Evolutionary conservation across 2,329 filamentous ascomycete genomes (phyloP), one percentile per base, ranked within the genome.

Genomic region (Alternaria alternata): DNA sequence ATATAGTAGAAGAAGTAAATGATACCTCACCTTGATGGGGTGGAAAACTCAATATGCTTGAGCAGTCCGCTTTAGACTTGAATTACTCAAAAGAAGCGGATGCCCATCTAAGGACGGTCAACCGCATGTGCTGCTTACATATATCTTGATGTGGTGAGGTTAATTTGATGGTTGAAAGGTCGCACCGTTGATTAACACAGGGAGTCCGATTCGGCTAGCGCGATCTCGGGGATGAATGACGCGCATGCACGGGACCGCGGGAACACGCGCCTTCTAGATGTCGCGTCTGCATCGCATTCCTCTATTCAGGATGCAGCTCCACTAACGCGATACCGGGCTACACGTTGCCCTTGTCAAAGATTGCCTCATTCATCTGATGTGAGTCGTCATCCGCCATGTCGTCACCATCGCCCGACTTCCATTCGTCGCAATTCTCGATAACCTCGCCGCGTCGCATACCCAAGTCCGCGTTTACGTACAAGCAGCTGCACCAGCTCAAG

Each of bases 381-480:
- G 24, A 52, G 26, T 18, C 18, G 18, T 38, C 38, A 54, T 22
- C 28, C 51, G 65, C 26, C 12, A 81, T 81, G 80, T 85, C 83
- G 49, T 85, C 84, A 11, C 81, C 83, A 14, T 80, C 80, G 53
- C 78, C 79, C 8, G 84, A 82, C 57, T 71, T 81, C 56, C 68
- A 77, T 24, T 85, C 83, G 4, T 85, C 83, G 34, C 80, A 82
- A 14, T 70, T 81, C 43, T 81, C 79, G 47, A 71, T 76, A 42
- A 73, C 70, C 26, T 75, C 74, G 42, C 69, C 71, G 14, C 69
- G 72, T 36, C 75, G 74, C 57, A 74, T 73, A 30, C 74, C 75
- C 24, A 82, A 82, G 65, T 97, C 94, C 16, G 86, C 85, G 59
- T 98, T 95, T 80, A 97, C 93, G 3, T 93, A 91, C 76, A 91